Percentiles rank a stretch among this genome's conserved stretches.
These are phyloP conservation scores for Rosa chinensis DNA, from an alignment of 306 rosid genomes.

Conservation along the genomic window DNA sequence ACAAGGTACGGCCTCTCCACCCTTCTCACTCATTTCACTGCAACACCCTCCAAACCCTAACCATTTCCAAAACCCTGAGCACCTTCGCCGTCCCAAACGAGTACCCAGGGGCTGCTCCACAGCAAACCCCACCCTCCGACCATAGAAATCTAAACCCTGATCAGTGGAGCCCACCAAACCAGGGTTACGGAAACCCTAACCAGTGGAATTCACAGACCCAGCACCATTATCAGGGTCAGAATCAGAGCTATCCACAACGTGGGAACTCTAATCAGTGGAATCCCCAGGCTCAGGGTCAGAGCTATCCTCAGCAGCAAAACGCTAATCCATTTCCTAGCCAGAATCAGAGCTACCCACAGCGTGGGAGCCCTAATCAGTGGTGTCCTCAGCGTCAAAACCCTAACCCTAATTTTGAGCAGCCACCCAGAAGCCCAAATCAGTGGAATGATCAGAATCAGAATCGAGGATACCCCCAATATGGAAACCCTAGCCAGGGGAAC, in stretches of 20 bases:
- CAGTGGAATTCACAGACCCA: constrained; percentile 25
- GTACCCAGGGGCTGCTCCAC: constrained; percentile 33
- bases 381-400: neutral
- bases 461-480: constrained; percentile 6
- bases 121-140: constrained; percentile 42
- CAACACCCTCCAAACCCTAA: neutral
- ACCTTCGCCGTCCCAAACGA: constrained; percentile 56
- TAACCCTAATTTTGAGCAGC: neutral
- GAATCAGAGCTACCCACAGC: neutral
- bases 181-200: constrained; percentile 25
- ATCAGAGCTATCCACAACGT: constrained; percentile 23
- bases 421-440: neutral
- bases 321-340: neutral
- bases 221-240: constrained; percentile 26
- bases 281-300: constrained; percentile 21
- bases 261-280: constrained; percentile 33
- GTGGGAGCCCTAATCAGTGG: neutral
- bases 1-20: constrained; percentile 36
- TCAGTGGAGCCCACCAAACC: constrained; percentile 38
- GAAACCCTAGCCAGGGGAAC: constrained; percentile 15
- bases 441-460: neutral
- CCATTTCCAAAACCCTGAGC: constrained; percentile 40
- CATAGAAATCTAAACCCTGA: constrained; percentile 22
- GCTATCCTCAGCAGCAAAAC: neutral
- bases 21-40: constrained; percentile 26